Percentiles rank a stretch among this genome's conserved stretches.
Conservation (phyloP, 2,329 filamentous ascomycete species). For the Paracoccidioides brasiliensis region DNA sequence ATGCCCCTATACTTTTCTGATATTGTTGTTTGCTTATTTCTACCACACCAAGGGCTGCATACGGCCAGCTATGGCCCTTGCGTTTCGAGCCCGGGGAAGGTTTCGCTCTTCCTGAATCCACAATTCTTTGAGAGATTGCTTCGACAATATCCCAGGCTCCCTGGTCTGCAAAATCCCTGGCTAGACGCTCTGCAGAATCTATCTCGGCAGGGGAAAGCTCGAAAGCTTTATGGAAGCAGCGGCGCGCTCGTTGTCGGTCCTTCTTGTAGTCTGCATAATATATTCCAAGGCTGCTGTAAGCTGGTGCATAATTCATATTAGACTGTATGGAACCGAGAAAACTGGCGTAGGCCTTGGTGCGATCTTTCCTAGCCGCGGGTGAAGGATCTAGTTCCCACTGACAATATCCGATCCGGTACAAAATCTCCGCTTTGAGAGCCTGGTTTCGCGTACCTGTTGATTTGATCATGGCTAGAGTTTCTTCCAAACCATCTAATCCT, state of each 20-base stretch:
- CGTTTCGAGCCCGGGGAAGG: conserved; percentile 86
- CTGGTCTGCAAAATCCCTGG: conserved; percentile 72
- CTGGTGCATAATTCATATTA: conserved; percentile 75
- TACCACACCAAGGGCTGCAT: conserved; percentile 82
- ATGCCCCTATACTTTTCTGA: conserved; percentile 74
- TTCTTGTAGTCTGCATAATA: conserved; percentile 86
- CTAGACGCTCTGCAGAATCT: conserved; percentile 73
- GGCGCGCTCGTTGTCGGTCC: conserved; percentile 73
- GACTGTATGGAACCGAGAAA: conserved; percentile 76
- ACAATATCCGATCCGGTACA: conserved; percentile 78
- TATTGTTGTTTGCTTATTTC: conserved; percentile 93
- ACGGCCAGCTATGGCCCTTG: conserved; percentile 90
- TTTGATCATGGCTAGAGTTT: conserved; percentile 53
- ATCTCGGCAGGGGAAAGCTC: conserved; percentile 82
- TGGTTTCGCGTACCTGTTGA: conserved; percentile 46
- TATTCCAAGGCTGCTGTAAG: conserved; percentile 79
- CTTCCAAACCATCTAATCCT: conserved; percentile 57
- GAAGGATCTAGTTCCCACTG: conserved; percentile 74
- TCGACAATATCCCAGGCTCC: conserved; percentile 96
- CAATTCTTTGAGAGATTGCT: conserved; percentile 74
- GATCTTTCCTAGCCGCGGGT: conserved; percentile 60
- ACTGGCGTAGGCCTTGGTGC: conserved; percentile 67
- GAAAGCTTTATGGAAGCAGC: conserved; percentile 92
- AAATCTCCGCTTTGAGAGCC: conserved; percentile 69
- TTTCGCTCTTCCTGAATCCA: conserved; percentile 87